Evolutionary conservation across 768 basidiomycete genomes (phyloP).

Genomic region (Fomitopsis serialis): DNA sequence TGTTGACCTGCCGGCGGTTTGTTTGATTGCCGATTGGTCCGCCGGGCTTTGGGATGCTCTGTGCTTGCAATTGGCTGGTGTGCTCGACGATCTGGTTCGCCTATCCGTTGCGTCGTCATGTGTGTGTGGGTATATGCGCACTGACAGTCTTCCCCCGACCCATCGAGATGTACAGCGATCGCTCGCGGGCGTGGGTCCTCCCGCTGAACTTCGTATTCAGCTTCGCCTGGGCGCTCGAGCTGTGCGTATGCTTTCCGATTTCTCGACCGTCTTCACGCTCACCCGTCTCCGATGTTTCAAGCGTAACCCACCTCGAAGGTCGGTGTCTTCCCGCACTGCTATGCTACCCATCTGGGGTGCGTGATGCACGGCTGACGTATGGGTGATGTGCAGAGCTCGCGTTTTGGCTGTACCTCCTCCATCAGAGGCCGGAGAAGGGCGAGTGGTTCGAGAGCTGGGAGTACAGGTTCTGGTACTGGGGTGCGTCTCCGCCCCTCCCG

Average conservation of each 20-base stretch:
- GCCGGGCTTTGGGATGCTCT: no score
- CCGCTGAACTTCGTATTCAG: slow-evolving; percentile 70
- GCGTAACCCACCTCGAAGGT: slow-evolving; percentile 83
- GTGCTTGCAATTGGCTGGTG: no score
- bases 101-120: no score
- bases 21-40: no score
- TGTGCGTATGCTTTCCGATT: slow-evolving; percentile 41
- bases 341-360: not conserved
- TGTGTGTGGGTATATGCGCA: not conserved
- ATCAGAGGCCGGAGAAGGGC: slow-evolving; percentile 66
- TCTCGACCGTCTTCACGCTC: no score
- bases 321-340: slow-evolving; percentile 4
- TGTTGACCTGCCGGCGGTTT: no score
- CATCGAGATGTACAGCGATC: slow-evolving; percentile 40
- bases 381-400: slow-evolving; percentile 47
- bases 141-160: slow-evolving; percentile 46
- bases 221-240: slow-evolving; percentile 70
- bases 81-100: no score
- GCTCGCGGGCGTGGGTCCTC: slow-evolving; percentile 49
- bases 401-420: slow-evolving; percentile 80
- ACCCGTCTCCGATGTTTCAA: slow-evolving; percentile 19
- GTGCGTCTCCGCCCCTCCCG: slow-evolving; percentile 30
- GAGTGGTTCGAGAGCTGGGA: slow-evolving; percentile 82
- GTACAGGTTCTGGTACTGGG: slow-evolving; percentile 65
- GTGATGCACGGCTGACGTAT: not conserved